Evolutionary conservation across 2,329 filamentous ascomycete genomes (phyloP).

Genomic region (Dryadomyces sulphureus): DNA sequence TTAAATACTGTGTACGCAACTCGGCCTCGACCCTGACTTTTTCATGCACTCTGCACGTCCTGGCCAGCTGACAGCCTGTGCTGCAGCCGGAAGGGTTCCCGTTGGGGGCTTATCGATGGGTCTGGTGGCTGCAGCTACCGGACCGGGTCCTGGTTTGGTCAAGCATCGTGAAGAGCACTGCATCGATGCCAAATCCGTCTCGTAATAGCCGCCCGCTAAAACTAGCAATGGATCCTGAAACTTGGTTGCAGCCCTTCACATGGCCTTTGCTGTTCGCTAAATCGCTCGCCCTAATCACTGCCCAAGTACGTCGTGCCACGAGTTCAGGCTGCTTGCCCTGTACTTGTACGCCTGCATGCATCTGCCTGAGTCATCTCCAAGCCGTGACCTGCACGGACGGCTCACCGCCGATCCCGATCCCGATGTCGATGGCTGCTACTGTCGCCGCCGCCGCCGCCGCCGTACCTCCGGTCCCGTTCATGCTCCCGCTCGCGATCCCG

Average conservation of each 20-base stretch:
- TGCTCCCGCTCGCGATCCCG: constrained; percentile 8
- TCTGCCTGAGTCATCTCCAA: too few species aligned
- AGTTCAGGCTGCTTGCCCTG: too few species aligned
- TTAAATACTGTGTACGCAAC: too few species aligned
- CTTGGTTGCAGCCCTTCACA: too few species aligned
- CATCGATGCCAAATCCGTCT: too few species aligned
- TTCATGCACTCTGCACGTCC: neutral
- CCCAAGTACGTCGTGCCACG: too few species aligned
- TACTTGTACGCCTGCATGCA: too few species aligned
- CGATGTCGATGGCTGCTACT: neutral
- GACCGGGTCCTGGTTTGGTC: neutral
- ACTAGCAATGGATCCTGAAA: too few species aligned
- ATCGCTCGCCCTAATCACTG: constrained; percentile 1
- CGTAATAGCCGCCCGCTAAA: too few species aligned
- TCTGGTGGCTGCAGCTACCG: too few species aligned
- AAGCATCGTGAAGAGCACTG: neutral
- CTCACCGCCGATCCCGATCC: neutral
- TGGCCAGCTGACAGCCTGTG: neutral
- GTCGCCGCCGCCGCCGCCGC: neutral
- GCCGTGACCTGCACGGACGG: neutral
- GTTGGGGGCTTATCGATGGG: too few species aligned
- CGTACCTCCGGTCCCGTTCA: neutral
- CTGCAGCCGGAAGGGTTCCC: neutral
- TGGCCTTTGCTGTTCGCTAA: neutral
- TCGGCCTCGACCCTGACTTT: too few species aligned